Evolutionary conservation across 2,329 filamentous ascomycete genomes (phyloP).

Genomic region (Orbilia quercus): DNA sequence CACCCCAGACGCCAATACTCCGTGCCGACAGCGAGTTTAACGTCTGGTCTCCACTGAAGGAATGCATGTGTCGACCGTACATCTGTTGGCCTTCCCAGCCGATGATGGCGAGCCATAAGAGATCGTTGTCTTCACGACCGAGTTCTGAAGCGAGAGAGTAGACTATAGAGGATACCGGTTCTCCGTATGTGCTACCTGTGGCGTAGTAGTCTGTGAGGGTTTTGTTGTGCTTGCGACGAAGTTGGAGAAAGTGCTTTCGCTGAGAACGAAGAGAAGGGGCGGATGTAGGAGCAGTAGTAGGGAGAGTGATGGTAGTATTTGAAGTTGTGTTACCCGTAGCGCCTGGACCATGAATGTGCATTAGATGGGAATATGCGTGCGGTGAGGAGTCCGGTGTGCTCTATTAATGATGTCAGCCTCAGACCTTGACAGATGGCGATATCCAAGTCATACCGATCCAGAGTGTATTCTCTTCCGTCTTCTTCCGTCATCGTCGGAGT

Average conservation of each 20-base stretch:
- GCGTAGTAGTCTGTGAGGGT: slow-evolving; percentile 85
- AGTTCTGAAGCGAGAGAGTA: slow-evolving; percentile 95
- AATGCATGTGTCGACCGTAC: slow-evolving; percentile 74
- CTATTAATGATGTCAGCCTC: slow-evolving; percentile 20
- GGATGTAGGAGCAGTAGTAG: slow-evolving; percentile 68
- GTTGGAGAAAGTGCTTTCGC: slow-evolving; percentile 74
- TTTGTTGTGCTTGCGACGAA: slow-evolving; percentile 80
- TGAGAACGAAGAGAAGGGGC: slow-evolving; percentile 73
- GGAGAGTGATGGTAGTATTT: slow-evolving; percentile 65
- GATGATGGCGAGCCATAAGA: slow-evolving; percentile 94
- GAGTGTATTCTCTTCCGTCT: slow-evolving; percentile 71
- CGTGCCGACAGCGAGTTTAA: slow-evolving; percentile 45
- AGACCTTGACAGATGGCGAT: not conserved
- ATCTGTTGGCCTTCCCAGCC: slow-evolving; percentile 94
- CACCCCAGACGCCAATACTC: slow-evolving; percentile 73
- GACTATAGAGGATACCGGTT: slow-evolving; percentile 92
- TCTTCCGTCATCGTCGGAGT: slow-evolving; percentile 76
- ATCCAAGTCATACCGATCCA: slow-evolving; percentile 39
- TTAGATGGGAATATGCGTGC: slow-evolving; percentile 64
- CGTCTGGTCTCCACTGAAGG: slow-evolving; percentile 78
- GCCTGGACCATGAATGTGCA: slow-evolving; percentile 61
- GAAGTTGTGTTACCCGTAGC: slow-evolving; percentile 57
- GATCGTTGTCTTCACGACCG: slow-evolving; percentile 93
- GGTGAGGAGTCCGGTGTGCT: slow-evolving; percentile 62
- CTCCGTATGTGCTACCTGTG: slow-evolving; percentile 88